phyloP scores from a whole-genome alignment of 345 rosid species.

The Hirschfeldia incana region DNA sequence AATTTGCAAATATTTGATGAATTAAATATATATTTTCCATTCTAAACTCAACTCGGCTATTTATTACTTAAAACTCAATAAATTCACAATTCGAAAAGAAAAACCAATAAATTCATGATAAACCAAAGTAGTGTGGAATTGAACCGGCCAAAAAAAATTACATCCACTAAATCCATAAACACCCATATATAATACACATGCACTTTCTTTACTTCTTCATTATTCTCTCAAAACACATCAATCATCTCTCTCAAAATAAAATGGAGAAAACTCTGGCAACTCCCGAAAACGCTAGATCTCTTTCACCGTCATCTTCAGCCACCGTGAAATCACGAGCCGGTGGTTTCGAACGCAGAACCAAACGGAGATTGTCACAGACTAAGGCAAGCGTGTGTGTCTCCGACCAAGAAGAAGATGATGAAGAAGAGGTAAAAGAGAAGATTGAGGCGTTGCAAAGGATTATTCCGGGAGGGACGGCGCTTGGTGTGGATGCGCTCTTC shows the following conservation, averaged over 20 bases:
- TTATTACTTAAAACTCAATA: neutral
- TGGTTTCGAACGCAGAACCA: conserved; percentile 38
- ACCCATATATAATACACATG: conserved; percentile 16
- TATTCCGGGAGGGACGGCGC: conserved; percentile 67
- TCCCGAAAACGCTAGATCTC: conserved; percentile 15
- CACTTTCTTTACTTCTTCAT: conserved; percentile 30
- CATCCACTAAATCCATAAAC: conserved; percentile 17
- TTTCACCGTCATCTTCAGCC: conserved; percentile 17
- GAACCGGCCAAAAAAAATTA: conserved; percentile 5
- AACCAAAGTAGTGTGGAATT: conserved; percentile 7
- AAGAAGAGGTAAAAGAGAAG: conserved; percentile 48
- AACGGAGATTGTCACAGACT: conserved; percentile 32
- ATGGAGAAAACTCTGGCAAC: conserved; percentile 44
- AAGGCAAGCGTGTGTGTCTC: conserved; percentile 12
- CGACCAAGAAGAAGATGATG: conserved; percentile 15
- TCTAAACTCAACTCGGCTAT: neutral
- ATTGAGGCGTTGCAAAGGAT: conserved; percentile 70
- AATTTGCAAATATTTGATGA: neutral
- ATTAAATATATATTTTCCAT: neutral
- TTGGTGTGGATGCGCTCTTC: conserved; percentile 59
- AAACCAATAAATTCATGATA: neutral
- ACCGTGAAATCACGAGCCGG: conserved; percentile 30
- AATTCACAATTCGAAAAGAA: neutral
- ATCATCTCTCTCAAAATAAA: neutral
- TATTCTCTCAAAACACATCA: conserved; percentile 33